These are phyloP conservation scores for Botrytis tulipae DNA, from an alignment of 2,329 filamentous ascomycete species.

Conservation along the genomic window DNA sequence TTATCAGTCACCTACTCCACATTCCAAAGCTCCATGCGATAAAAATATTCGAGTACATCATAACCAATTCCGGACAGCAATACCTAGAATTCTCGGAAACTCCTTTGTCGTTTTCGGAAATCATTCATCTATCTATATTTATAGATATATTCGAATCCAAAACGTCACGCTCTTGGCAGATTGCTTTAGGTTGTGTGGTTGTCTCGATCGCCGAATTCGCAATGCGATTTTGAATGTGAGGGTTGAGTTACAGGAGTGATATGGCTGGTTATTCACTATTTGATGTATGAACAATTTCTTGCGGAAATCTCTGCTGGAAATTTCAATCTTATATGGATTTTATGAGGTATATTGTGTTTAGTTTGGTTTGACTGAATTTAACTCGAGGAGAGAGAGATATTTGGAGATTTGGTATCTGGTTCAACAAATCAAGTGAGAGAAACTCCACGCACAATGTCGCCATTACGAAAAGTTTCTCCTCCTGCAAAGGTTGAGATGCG, in stretches of 20 bases:
- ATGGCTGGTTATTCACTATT: not conserved
- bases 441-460: constrained; percentile 18
- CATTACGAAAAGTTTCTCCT: constrained; percentile 20
- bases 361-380: not conserved
- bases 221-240: not conserved
- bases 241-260: not conserved
- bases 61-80: not conserved
- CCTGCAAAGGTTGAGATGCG: constrained; percentile 13
- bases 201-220: constrained; percentile 2
- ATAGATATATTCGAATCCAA: not conserved
- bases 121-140: not conserved
- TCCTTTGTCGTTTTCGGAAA: constrained; percentile 12
- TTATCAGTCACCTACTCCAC: constrained; percentile 2
- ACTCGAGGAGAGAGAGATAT: not conserved
- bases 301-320: not conserved
- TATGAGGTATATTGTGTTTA: not conserved
- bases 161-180: not conserved
- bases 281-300: not conserved
- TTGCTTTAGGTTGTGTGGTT: not conserved
- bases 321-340: not conserved
- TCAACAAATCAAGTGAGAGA: not conserved
- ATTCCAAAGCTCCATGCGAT: constrained; percentile 13
- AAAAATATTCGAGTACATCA: not conserved
- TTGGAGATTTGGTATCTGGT: not conserved
- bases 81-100: not conserved